Percentiles rank a stretch among this genome's conserved stretches.
phyloP scores from a whole-genome alignment of 805 yeast species.

The Saccharomycopsis sp. region DNA sequence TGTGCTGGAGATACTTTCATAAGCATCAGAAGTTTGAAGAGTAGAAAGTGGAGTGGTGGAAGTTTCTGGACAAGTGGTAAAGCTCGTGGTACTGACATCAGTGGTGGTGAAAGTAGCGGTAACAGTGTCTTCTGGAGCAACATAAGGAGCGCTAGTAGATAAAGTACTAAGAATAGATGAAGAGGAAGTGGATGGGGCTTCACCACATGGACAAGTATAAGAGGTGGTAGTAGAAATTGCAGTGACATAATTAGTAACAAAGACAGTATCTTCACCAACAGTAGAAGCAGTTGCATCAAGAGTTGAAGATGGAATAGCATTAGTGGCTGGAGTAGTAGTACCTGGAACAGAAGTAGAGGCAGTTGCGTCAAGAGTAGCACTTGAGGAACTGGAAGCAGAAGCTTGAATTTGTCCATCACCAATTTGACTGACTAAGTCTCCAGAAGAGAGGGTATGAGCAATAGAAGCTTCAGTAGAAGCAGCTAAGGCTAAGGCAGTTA shows the following conservation, averaged over 20 bases:
- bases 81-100: not conserved
- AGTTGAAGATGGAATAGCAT: not conserved
- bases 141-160: constrained; percentile 1
- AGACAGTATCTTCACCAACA: constrained; percentile 8
- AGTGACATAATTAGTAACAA: constrained; percentile 13
- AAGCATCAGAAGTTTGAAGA: not conserved
- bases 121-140: constrained; percentile 2
- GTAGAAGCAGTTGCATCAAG: not conserved
- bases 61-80: constrained; percentile 3
- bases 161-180: not conserved
- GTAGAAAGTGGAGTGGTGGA: constrained; percentile 1
- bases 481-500: too few relatives aligned
- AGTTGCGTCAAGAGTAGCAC: constrained; percentile 8
- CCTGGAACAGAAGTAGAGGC: not conserved
- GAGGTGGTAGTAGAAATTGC: constrained; percentile 6
- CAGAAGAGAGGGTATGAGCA: constrained; percentile 13
- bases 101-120: constrained; percentile 4
- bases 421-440: constrained; percentile 13
- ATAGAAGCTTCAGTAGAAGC: too few relatives aligned
- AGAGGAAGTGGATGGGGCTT: constrained; percentile 6
- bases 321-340: constrained; percentile 1
- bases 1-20: not conserved
- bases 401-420: constrained; percentile 19
- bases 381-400: constrained; percentile 11
- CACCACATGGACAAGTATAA: constrained; percentile 10